Percentiles rank a stretch among this genome's conserved stretches.
phyloP scores from a whole-genome alignment of 495 filamentous ascomycete genomes.

The Aspergillus sclerotioniger region DNA sequence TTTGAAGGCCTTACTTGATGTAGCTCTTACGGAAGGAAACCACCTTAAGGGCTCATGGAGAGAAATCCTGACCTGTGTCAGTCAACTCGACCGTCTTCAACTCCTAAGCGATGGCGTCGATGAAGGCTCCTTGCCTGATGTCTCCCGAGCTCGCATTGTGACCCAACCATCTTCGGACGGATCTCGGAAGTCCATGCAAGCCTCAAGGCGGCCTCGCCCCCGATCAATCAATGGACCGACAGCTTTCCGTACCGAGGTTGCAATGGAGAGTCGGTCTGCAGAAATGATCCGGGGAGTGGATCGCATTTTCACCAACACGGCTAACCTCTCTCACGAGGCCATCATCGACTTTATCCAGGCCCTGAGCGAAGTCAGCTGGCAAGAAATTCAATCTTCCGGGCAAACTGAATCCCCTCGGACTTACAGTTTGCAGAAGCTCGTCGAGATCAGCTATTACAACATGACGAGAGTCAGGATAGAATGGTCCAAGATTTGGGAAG shows the following conservation, averaged over 20 bases:
- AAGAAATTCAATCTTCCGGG: conserved; percentile 95
- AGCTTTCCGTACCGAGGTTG: conserved; percentile 80
- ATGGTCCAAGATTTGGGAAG: conserved; percentile 95
- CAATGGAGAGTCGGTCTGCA: conserved; percentile 84
- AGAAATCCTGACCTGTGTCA: conserved; percentile 92
- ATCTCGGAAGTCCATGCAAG: conserved; percentile 67
- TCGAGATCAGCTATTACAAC: conserved; percentile 99
- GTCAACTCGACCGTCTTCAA: conserved; percentile 92
- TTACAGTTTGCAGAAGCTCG: conserved; percentile 95
- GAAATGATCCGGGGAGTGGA: conserved; percentile 93
- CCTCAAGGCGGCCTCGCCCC: conserved; percentile 60
- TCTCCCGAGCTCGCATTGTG: conserved; percentile 77
- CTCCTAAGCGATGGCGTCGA: conserved; percentile 93
- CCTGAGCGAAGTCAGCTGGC: conserved; percentile 95
- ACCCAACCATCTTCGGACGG: conserved; percentile 44
- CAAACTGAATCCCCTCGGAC: conserved; percentile 92
- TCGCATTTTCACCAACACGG: conserved; percentile 92
- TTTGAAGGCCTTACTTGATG: conserved; percentile 82
- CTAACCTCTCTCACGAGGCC: conserved; percentile 86
- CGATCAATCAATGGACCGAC: conserved; percentile 62
- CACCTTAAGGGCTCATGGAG: conserved; percentile 86
- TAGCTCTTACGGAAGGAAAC: conserved; percentile 90
- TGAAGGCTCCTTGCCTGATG: conserved; percentile 87
- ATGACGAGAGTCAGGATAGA: conserved; percentile 98
- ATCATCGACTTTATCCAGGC: conserved; percentile 97